Base-by-base conservation (phyloP, 2,329 filamentous ascomycete genomes). In the Penicillium capsulatum region DNA sequence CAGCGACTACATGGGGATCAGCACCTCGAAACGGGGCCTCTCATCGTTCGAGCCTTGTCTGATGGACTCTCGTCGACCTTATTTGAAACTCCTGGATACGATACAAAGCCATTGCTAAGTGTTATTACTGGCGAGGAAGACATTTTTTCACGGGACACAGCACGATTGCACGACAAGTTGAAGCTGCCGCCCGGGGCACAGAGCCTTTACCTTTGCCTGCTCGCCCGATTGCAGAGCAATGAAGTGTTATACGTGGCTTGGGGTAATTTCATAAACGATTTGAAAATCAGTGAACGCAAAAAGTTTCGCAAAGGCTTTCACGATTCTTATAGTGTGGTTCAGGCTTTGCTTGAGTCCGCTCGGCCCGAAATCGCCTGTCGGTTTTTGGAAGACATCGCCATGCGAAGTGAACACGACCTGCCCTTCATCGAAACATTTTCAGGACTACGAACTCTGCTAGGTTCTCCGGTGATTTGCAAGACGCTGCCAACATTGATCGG, bases 381-480 rank as follows among this genome's bases (percentile, higher is more conserved):
- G 3, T 59, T 50, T 31, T 31, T 64, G 13, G 45, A 49, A 31
- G 35, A 55, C 22, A 40, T 61, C 9, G 60, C 60, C 4, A 34
- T 51, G 22, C 41, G 34, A 13, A 48, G 43, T 10, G 31, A 42
- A 14, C 37, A 53, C 34, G 47, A 26, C 4, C 38, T 64, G n/a
- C 58, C 59, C 3, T 35, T 48, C 20, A 48, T 64, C 15, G 53
- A 56, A 4, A 36, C 40, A 1, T 53, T 57, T 19, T 9, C 33
- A 4, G 24, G 45, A 14, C 22, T 65, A 4, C 42, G 45, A 15
- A 13, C 26, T 24, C 30, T 64, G 6, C 44, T 62, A 20, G 30
- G 50, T 3, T 47, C 57, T 16, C 34, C 47, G 13, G 16, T 54
- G 27, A 33, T 61, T 6, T 31, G 47, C 2, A 40, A 51, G 27